Base-by-base conservation (phyloP, 495 filamentous ascomycete species). In the Entonaema liquescens region DNA sequence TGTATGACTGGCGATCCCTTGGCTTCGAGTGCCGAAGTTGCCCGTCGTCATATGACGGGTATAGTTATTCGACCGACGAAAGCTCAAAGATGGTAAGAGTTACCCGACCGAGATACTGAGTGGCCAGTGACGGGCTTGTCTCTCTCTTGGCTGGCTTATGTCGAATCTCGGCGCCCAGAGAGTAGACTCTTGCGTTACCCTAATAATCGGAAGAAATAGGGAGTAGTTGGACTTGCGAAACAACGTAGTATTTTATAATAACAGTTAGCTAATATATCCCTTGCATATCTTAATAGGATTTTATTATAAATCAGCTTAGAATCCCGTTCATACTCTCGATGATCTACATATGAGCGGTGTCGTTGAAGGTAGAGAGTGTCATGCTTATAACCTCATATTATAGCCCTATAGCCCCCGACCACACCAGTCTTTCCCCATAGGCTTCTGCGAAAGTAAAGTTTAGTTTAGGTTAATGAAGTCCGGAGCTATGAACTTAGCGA, bases 1-100 rank as follows among this genome's bases (percentile, higher is more conserved):
- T 65, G 68, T 65, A 66, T 57, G 62, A 58, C 62, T 53, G 62
- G 5, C 21, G 52, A 52, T 42, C 42, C 36, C 62, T 66, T 62
- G 52, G 62, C 68, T 31, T 42, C 68, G 58, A 62, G 12, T 57
- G 5, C 57, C 33, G 33, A 58, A 33, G 0, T 23, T 54, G 21
- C 8, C 9, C n/a, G 2, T 26, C 26, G 29, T 53, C 52, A 47
- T 28, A 62, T 26, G 40, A 23, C 42, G 42, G 53, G 38, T 17
- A 9, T 62, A 31, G 7, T 38, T 62, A 61, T 61, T 65, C 31
- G 52, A 33, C 62, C 68, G 62, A 62, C 8, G 17, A 61, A 5
- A 40, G 44, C 64, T 49, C 21, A 15, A 42, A n/a, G 23, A 44
- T 55, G n/a, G 38, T 52, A n/a, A 44, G 58, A 38, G 12, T 35